Evolutionary conservation across 192 early-diverging fungal species (phyloP), one percentile per base, ranked within the genome.

Genomic region (Tieghemiomyces parasiticus): DNA sequence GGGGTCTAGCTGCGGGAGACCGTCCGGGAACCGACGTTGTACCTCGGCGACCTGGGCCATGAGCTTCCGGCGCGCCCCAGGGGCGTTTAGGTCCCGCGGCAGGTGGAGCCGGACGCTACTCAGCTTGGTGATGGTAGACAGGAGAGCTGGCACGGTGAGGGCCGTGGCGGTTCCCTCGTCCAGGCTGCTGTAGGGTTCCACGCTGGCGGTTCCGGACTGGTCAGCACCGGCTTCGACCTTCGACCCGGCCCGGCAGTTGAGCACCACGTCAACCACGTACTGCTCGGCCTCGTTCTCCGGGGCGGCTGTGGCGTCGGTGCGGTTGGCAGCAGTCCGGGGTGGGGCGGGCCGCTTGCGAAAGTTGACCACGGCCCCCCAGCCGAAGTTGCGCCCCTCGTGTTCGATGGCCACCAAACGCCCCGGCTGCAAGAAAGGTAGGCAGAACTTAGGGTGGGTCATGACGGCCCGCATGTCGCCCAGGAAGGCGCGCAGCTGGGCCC

Each of bases 321-420:
- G 47, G 61, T 29, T 59, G 65, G 14, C 65, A 20, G n/a, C 52
- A 16, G 29, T 19, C 4, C 32, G 52, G 20, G 64, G 54, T 55
- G 63, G 65, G 56, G 33, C 38, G 26, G 60, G 56, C 48, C 63
- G 68, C 61, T 89, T 85, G 52, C 81, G 71, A 66, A 79, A 87
- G 55, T 78, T 86, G n/a, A 84, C 71, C 32, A 95, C 80, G 31
- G 88, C 78, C 30, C 93, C 92, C 91, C 91, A 98, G 49, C 91
- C 95, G 76, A 92, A 98, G 56, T 95, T 79, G 65, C 83, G 65
- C 25, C 74, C 74, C 20, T 73, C 76, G 6, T 72, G 67, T 31
- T 69, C 68, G 12, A 84, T 76, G 14, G 77, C 74, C 35, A 88
- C 84, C 6, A 93, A 68, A 45, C 95, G 85, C 12, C 95, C 95